Percentiles rank a stretch among this genome's conserved stretches.
Evolutionary conservation across 2,329 filamentous ascomycete genomes (phyloP).

Genomic region (Trichoderma sp.): DNA sequence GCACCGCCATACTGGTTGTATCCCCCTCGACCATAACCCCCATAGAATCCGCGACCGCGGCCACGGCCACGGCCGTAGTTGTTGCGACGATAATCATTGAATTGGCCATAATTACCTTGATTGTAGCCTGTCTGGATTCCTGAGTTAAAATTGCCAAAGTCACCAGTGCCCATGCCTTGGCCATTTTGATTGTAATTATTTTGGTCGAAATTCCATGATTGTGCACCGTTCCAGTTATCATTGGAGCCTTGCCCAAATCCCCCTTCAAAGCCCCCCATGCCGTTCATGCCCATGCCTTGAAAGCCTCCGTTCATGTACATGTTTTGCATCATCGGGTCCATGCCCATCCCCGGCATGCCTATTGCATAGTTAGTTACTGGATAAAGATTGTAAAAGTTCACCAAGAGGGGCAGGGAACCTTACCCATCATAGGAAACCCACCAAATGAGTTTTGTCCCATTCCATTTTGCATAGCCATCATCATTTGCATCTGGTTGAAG

Average conservation of each 20-base stretch:
- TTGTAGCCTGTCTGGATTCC: slow-evolving; percentile 76
- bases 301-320: slow-evolving; percentile 80
- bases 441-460: slow-evolving; percentile 59
- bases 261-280: slow-evolving; percentile 75
- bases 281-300: slow-evolving; percentile 74
- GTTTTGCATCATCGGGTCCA: slow-evolving; percentile 78
- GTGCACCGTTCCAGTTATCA: slow-evolving; percentile 79
- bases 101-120: slow-evolving; percentile 82
- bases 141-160: slow-evolving; percentile 77
- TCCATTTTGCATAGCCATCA: slow-evolving; percentile 75
- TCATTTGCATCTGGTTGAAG: slow-evolving; percentile 77
- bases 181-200: slow-evolving; percentile 89
- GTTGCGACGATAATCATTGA: slow-evolving; percentile 75
- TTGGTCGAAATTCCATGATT: slow-evolving; percentile 82
- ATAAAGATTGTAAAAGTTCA: background rate
- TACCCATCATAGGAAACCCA: slow-evolving; percentile 84
- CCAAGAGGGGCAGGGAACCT: slow-evolving; percentile 40
- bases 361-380: slow-evolving; percentile 34
- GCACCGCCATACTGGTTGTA: slow-evolving; percentile 45
- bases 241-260: slow-evolving; percentile 64
- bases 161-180: slow-evolving; percentile 77
- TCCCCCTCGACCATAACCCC: slow-evolving; percentile 58
- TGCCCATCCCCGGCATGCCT: slow-evolving; percentile 82
- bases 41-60: slow-evolving; percentile 63
- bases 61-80: slow-evolving; percentile 69